Evolutionary conservation across 768 basidiomycete species (phyloP).

Genomic region (Boletus pseudopeckii): DNA sequence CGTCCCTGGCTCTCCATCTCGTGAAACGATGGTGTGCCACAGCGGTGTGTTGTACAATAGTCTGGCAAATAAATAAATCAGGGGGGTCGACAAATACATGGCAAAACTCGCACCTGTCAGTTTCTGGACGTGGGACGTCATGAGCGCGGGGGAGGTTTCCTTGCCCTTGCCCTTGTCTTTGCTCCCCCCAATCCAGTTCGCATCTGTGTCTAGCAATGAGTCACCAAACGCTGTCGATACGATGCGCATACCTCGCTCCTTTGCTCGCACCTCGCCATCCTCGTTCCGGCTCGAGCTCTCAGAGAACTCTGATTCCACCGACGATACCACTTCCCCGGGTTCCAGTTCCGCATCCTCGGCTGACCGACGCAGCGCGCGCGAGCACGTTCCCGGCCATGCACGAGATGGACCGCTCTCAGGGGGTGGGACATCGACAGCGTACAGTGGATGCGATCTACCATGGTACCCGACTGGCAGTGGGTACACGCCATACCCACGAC

Average conservation of each 20-base stretch:
- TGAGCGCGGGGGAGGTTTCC: too few species aligned
- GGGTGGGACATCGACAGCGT: background rate
- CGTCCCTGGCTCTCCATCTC: constrained; percentile 19
- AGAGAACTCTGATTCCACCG: constrained; percentile 23
- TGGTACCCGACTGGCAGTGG: background rate
- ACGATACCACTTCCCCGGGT: constrained; percentile 27
- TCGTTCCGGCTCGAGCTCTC: constrained; percentile 23
- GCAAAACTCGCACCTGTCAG: constrained; percentile 10
- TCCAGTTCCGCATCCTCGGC: constrained; percentile 15
- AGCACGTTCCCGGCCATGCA: background rate
- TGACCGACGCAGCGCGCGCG: background rate
- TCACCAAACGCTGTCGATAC: background rate
- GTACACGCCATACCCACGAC: background rate
- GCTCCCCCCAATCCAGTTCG: background rate
- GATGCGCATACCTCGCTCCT: constrained; percentile 10
- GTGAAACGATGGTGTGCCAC: constrained; percentile 34
- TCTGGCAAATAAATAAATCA: constrained; percentile 9
- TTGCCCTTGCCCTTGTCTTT: too few species aligned
- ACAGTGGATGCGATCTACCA: background rate
- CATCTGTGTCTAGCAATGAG: background rate
- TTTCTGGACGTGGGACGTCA: constrained; percentile 16
- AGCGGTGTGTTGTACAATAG: constrained; percentile 14
- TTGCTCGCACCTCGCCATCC: constrained; percentile 3
- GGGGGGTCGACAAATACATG: background rate
- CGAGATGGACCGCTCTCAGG: constrained; percentile 5